Percentiles rank a stretch among this genome's conserved stretches.
Evolutionary conservation across 495 filamentous ascomycete species (phyloP).

Genomic region (Achaetomiella virescens): DNA sequence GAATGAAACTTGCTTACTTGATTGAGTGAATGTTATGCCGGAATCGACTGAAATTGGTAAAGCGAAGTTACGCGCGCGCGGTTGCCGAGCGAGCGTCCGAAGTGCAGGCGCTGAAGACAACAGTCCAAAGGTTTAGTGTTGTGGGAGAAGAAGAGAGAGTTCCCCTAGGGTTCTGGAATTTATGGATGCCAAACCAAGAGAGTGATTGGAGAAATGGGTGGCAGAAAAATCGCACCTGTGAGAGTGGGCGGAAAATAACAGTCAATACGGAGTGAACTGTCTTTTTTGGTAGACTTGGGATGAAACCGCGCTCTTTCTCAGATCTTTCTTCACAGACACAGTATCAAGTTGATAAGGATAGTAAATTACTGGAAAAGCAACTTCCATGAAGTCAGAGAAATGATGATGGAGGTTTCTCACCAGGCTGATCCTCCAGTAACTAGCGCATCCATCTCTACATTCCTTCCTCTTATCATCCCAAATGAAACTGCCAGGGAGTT

Average conservation of each 20-base stretch:
- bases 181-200: not conserved
- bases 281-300: not conserved
- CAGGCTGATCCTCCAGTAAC: too few relatives aligned
- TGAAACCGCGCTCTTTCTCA: not conserved
- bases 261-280: not conserved
- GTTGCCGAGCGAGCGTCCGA: slow-evolving; percentile 6
- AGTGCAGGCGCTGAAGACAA: not conserved
- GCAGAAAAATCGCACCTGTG: not conserved
- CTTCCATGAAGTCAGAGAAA: too few relatives aligned
- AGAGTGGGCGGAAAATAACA: not conserved
- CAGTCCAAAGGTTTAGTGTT: not conserved
- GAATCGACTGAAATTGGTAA: not conserved
- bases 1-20: slow-evolving; percentile 9
- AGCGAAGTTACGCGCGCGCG: not conserved
- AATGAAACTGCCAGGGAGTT: too few relatives aligned
- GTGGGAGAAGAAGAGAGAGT: not conserved
- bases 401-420: too few relatives aligned
- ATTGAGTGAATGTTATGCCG: not conserved
- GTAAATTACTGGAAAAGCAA: too few relatives aligned
- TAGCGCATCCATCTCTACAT: too few relatives aligned
- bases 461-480: too few relatives aligned
- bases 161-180: not conserved
- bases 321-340: not conserved
- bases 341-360: too few relatives aligned
- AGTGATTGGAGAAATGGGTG: not conserved